phyloP scores from a whole-genome alignment of 108 stramenopile genomes.

The Fragilaria radians region DNA sequence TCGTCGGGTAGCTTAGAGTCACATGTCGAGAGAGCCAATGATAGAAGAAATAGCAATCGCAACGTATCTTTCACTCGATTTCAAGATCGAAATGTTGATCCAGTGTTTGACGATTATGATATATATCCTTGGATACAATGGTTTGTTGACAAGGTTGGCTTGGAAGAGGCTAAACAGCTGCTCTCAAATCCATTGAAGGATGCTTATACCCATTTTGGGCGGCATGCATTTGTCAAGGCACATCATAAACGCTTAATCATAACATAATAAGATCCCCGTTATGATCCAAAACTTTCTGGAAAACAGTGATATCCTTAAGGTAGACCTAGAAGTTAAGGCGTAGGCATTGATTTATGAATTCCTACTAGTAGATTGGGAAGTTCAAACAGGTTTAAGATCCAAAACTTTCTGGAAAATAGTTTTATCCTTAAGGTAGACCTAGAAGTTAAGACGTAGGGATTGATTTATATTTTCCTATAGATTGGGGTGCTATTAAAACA shows the following conservation, averaged over 20 bases:
- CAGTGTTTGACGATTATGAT: neutral
- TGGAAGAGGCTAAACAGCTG: neutral
- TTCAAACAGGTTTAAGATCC: no score
- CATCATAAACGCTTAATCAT: neutral
- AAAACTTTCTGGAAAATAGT: no score
- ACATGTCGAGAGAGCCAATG: constrained; percentile 6
- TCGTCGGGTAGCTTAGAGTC: constrained; percentile 6
- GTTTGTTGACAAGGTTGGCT: constrained; percentile 1
- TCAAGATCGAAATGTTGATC: neutral
- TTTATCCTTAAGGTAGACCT: no score
- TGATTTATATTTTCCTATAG: no score
- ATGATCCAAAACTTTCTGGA: no score
- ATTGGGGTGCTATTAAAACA: no score
- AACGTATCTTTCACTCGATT: neutral
- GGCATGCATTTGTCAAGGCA: neutral
- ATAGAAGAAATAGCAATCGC: neutral
- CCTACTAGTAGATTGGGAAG: no score
- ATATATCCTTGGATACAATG: constrained; percentile 2
- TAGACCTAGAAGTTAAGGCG: no score
- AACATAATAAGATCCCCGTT: no score
- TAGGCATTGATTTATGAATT: no score
- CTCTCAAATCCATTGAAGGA: neutral
- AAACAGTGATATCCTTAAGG: no score
- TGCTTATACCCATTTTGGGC: neutral
- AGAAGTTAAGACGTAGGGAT: no score